Evolutionary conservation across 2,329 filamentous ascomycete genomes (phyloP).

Genomic region (Ophiosphaerella herpotricha): DNA sequence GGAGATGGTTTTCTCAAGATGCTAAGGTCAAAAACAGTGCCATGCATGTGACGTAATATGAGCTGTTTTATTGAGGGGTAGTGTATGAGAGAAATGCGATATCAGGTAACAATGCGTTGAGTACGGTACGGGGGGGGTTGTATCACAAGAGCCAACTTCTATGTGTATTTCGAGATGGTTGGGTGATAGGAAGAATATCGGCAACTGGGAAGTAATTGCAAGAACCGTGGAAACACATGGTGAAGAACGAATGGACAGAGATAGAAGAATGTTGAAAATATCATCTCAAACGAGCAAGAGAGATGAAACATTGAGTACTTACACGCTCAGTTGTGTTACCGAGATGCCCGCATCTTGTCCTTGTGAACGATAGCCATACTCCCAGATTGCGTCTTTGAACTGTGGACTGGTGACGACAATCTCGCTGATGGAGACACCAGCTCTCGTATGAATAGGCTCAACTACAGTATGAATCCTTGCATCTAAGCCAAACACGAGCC

Average conservation of each 20-base stretch:
- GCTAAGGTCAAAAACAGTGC: background rate
- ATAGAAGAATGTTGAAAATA: too few species aligned
- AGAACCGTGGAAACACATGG: background rate
- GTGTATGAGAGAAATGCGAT: background rate
- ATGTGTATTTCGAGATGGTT: background rate
- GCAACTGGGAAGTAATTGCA: background rate
- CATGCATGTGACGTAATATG: constrained; percentile 1
- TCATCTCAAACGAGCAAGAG: background rate
- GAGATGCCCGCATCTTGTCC: constrained; percentile 77
- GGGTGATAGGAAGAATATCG: background rate
- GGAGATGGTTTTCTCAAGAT: background rate
- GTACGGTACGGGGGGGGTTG: background rate
- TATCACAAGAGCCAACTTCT: background rate
- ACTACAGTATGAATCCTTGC: constrained; percentile 67
- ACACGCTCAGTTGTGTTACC: constrained; percentile 79
- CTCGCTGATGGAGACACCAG: constrained; percentile 66
- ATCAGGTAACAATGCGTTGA: background rate
- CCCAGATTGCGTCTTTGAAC: constrained; percentile 85
- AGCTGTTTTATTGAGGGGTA: background rate
- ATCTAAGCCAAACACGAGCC: constrained; percentile 67
- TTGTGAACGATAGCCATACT: constrained; percentile 76
- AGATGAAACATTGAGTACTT: constrained; percentile 49
- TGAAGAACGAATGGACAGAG: background rate
- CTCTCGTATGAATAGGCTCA: constrained; percentile 60
- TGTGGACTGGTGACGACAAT: constrained; percentile 91